Base-by-base conservation (phyloP, 768 basidiomycete genomes). In the Phaeolepiota aurea region DNA sequence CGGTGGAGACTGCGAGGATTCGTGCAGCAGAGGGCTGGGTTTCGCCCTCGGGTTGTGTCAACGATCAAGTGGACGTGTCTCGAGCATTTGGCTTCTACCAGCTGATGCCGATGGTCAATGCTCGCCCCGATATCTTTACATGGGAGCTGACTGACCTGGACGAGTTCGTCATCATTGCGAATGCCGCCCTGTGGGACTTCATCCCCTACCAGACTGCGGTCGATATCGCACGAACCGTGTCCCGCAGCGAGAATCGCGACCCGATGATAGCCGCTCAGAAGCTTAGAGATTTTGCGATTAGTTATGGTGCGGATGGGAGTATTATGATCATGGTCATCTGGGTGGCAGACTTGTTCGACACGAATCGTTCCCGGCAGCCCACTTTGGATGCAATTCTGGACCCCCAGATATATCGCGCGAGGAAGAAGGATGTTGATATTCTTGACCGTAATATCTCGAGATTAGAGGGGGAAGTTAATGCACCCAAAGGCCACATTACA, bases 311-410 rank as follows among this genome's bases (percentile, higher is more conserved):
- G 13, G 81, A 87, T 41, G 89, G 88, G 11, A 87, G 82, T 45
- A 86, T 84, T 36, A 97, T 98, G 92, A 92, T 98, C 63, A 98
- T 98, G 94, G 91, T 97, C 23, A 77, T 98, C 49, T 77, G 77
- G 37, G 68, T 96, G 15, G 77, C 75, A 5, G 90, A 88, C 54
- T 66, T 93, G 21, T 87, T 92, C 65, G 63, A 63, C 32, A 57
- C 51, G 48, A 48, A 14, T 59, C 66, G 75, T 20, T 61, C 66
- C 1, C 66, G 71, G 28, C 74, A 74, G 48, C 47, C 62, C 37
- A 62, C 66, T n/a, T 49, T 66, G 30, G 74, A 77, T 30, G 55
- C 64, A 11, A 58, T 71, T 13, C 58, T 68, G 28, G 74, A 76
- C 44, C 57, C 47, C n/a, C 38, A 42, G 19, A 46, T 39, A 35